Percentiles rank a stretch among this genome's conserved stretches.
phyloP scores from a whole-genome alignment of 768 basidiomycete genomes.

The Lyophyllum atratum region DNA sequence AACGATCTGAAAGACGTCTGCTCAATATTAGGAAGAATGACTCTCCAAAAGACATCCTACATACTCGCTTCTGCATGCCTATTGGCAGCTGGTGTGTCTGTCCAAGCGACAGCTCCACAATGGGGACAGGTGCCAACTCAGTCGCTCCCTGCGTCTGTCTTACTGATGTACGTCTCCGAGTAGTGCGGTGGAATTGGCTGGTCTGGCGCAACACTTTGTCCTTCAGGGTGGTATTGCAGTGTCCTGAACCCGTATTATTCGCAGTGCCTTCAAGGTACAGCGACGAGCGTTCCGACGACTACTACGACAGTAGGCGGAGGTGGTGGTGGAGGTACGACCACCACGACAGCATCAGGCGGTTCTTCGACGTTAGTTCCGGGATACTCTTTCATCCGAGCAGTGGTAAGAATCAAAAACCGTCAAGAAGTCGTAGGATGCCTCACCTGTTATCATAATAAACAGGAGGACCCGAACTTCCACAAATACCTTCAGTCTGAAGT shows the following conservation, averaged over 20 bases:
- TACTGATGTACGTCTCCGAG: not conserved
- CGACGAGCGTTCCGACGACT: slow-evolving; percentile 24
- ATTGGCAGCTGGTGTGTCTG: slow-evolving; percentile 5
- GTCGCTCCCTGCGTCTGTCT: not conserved
- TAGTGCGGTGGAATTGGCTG: slow-evolving; percentile 58
- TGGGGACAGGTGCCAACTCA: slow-evolving; percentile 36
- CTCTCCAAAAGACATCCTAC: slow-evolving; percentile 6
- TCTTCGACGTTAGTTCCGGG: slow-evolving; percentile 48
- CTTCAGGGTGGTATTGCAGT: slow-evolving; percentile 47
- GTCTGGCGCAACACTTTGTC: slow-evolving; percentile 52
- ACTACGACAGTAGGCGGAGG: slow-evolving; percentile 38
- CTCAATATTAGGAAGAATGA: not conserved
- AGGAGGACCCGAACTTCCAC: slow-evolving; percentile 63
- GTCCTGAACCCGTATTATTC: slow-evolving; percentile 49
- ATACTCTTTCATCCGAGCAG: slow-evolving; percentile 59
- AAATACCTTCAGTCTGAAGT: slow-evolving; percentile 59
- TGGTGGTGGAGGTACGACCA: slow-evolving; percentile 27
- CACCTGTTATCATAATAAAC: not conserved
- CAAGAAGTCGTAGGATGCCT: not conserved
- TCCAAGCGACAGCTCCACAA: slow-evolving; percentile 23
- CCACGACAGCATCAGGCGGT: slow-evolving; percentile 28
- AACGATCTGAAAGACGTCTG: not conserved
- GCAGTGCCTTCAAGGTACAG: slow-evolving; percentile 52
- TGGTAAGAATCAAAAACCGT: slow-evolving; percentile 32
- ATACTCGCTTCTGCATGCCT: slow-evolving; percentile 9